Percentiles rank a stretch among this genome's conserved stretches.
phyloP scores from a whole-genome alignment of 345 rosid genomes.

The Salix exigua region DNA sequence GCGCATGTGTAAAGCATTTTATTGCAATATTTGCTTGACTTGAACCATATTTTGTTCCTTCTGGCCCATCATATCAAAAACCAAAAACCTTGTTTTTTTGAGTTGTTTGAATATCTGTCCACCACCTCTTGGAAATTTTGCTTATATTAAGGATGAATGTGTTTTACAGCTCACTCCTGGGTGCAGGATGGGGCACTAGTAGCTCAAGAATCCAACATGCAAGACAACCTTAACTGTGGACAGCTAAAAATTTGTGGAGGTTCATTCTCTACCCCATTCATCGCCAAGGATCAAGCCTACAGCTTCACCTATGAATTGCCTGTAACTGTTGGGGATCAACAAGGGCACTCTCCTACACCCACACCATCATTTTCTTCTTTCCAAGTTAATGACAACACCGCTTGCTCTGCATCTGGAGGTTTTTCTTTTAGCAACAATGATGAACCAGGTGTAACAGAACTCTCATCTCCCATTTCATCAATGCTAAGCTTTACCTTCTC shows the following conservation, averaged over 20 bases:
- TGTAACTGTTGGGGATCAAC: conserved; percentile 11
- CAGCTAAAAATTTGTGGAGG: conserved; percentile 38
- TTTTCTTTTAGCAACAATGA: conserved; percentile 51
- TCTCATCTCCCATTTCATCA: conserved; percentile 44
- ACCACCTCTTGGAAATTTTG: not conserved
- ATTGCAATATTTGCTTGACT: not conserved
- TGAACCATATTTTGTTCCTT: not conserved
- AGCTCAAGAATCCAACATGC: conserved; percentile 32
- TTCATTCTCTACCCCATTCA: conserved; percentile 37
- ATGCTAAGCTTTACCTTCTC: conserved; percentile 74
- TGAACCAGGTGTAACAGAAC: conserved; percentile 34
- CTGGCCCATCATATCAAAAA: not conserved
- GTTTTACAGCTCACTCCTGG: conserved; percentile 64
- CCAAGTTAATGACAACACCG: conserved; percentile 26
- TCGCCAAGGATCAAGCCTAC: conserved; percentile 46
- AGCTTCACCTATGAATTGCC: conserved; percentile 49
- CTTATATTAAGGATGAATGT: conserved; percentile 3
- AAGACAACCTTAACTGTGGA: conserved; percentile 26
- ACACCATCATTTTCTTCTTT: conserved; percentile 59
- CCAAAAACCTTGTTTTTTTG: not conserved
- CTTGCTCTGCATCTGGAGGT: conserved; percentile 32
- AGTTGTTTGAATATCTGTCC: not conserved
- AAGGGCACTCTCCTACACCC: conserved; percentile 30
- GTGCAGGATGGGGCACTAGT: conserved; percentile 43
- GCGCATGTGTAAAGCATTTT: not conserved